Base-by-base conservation (phyloP, 2,329 filamentous ascomycete species). In the Samsoniella hepiali region DNA sequence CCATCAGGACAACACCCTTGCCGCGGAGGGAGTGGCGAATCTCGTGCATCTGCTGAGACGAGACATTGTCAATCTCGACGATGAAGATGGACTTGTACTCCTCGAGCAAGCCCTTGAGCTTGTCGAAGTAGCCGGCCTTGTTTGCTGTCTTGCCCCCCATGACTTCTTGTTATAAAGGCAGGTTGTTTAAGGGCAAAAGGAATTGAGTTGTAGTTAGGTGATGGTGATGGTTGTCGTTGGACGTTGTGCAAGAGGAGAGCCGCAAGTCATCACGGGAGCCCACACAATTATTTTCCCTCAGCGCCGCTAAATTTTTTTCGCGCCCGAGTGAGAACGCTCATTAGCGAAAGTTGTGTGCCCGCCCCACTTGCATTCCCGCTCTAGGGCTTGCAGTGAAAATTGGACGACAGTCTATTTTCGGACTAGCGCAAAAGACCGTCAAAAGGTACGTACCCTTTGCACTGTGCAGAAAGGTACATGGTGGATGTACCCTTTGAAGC, bases 31-130 rank as follows among this genome's bases (percentile, higher is more conserved):
- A 82, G 76, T 89, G 83, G 80, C 95, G 91, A 81, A 99, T 98
- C 88, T 99, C 95, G 91, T 99, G 95, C 96, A 99, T 99, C 89
- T 99, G 96, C 89, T 99, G 95, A 73, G 95, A 99, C 81, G 90
- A 92, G 88, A 99, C 95, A 99, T 98, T 99, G 92, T 98, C 91
- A 78, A 94, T 90, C 78, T 88, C 78, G 81, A 97, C 93, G 81
- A 99, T 93, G 91, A 99, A 98, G 85, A 98, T 91, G 77, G 91
- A 94, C 81, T 88, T 88, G 90, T 96, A 98, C 80, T 93, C 89
- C 85, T 98, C 91, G 80, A 99, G 90, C 80, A 98, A 88, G 82
- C 81, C 81, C 90, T 97, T 96, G 81, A 99, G 93, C 93, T 98
- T 98, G 82, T 97, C 94, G 87, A 99, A 99, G 89, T 99, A 97